These are phyloP conservation scores for Volvox reticuliferus DNA, from an alignment of 139 green algal species.

Conservation along the genomic window DNA sequence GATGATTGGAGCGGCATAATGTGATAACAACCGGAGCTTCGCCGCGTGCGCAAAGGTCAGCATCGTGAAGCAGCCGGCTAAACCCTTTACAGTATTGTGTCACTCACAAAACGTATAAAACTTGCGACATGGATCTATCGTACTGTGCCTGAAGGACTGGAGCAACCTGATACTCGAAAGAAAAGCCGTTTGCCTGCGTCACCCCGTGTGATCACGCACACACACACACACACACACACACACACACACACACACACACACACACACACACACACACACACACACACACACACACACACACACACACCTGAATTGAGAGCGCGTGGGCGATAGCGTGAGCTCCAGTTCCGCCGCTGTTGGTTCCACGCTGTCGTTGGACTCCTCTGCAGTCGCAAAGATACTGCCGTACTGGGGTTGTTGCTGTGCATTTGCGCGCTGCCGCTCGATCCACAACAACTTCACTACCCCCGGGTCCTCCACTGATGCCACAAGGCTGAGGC, in stretches of 20 bases:
- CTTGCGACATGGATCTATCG: no score
- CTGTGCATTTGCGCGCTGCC: neutral
- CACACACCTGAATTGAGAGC: slow-evolving; percentile 22
- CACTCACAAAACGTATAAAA: no score
- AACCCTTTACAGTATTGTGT: no score
- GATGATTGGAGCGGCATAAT: no score
- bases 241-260: neutral
- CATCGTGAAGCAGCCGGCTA: no score
- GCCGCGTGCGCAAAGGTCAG: no score
- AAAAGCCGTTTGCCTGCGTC: no score
- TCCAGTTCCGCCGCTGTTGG: slow-evolving; percentile 19
- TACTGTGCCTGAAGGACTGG: no score
- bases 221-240: neutral
- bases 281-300: neutral
- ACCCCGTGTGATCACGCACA: neutral
- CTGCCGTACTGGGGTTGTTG: slow-evolving; percentile 22
- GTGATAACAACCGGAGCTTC: no score
- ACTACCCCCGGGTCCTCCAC: slow-evolving; percentile 24
- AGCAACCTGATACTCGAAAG: no score
- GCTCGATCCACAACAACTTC: slow-evolving; percentile 45
- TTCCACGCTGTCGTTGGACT: slow-evolving; percentile 17
- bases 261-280: neutral
- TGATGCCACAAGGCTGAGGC: slow-evolving; percentile 15
- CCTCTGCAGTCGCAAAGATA: slow-evolving; percentile 33
- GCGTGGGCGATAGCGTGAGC: slow-evolving; percentile 35